These are phyloP conservation scores for Aaosphaeria arxii DNA, from an alignment of 2,329 filamentous ascomycete species.

Conservation along the genomic window DNA sequence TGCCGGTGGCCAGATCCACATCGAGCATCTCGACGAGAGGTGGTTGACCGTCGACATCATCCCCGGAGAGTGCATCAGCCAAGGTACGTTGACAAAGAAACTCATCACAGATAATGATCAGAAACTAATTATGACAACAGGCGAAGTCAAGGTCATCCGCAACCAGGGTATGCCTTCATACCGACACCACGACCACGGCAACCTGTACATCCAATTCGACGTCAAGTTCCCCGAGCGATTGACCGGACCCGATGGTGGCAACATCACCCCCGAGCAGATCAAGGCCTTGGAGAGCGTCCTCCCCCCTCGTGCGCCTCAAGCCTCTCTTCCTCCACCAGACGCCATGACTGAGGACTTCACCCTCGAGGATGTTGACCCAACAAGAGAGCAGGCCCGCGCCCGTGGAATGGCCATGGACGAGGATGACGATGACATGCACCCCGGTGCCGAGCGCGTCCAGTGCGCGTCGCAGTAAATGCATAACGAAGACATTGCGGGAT, in stretches of 20 bases:
- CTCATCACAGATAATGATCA: background rate
- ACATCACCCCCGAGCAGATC: slow-evolving; percentile 64
- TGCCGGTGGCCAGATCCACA: slow-evolving; percentile 83
- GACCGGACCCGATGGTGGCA: slow-evolving; percentile 41
- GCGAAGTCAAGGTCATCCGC: slow-evolving; percentile 86
- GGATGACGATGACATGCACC: slow-evolving; percentile 62
- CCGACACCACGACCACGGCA: slow-evolving; percentile 91
- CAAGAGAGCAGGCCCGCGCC: slow-evolving; percentile 61
- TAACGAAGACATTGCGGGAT: background rate
- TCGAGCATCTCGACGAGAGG: slow-evolving; percentile 96
- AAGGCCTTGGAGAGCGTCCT: slow-evolving; percentile 79
- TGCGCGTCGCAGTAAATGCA: slow-evolving; percentile 76
- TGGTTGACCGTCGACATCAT: slow-evolving; percentile 93
- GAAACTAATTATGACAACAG: slow-evolving; percentile 47
- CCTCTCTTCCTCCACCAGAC: slow-evolving; percentile 70
- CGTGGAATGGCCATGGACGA: slow-evolving; percentile 64
- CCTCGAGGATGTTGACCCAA: slow-evolving; percentile 78
- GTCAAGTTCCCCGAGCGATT: slow-evolving; percentile 82
- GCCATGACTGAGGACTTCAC: slow-evolving; percentile 89
- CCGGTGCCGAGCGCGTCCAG: slow-evolving; percentile 72
- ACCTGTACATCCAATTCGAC: slow-evolving; percentile 95
- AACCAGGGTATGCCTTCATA: slow-evolving; percentile 97
- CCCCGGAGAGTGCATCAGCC: slow-evolving; percentile 90
- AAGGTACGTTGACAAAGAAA: slow-evolving; percentile 63
- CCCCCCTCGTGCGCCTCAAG: slow-evolving; percentile 62